These are phyloP conservation scores for Cucurbitaria berberidis DNA, from an alignment of 2,329 filamentous ascomycete genomes.

Conservation along the genomic window DNA sequence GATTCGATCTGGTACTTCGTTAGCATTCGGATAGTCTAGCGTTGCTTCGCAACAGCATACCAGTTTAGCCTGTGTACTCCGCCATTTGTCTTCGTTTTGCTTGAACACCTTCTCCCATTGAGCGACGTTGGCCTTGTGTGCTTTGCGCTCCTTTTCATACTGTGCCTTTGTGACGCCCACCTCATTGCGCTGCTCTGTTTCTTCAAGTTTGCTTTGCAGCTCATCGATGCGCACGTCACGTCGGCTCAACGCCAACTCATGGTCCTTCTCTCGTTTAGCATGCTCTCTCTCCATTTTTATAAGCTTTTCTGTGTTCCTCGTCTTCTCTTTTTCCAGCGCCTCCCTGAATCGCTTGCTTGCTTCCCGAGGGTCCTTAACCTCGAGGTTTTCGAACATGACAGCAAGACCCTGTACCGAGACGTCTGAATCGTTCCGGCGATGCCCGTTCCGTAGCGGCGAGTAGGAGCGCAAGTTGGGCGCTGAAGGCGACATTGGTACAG, in stretches of 20 bases:
- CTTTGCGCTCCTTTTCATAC: slow-evolving; percentile 39
- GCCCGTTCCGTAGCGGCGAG: slow-evolving; percentile 32
- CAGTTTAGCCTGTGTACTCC: slow-evolving; percentile 29
- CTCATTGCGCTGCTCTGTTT: slow-evolving; percentile 28
- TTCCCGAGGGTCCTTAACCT: slow-evolving; percentile 58
- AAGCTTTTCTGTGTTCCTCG: slow-evolving; percentile 44
- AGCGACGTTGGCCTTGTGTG: slow-evolving; percentile 39
- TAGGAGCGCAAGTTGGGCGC: slow-evolving; percentile 6
- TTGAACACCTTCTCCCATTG: slow-evolving; percentile 43
- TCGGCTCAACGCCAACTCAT: slow-evolving; percentile 23
- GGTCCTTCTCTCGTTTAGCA: slow-evolving; percentile 58
- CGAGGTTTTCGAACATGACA: slow-evolving; percentile 74
- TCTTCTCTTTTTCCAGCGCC: slow-evolving; percentile 52
- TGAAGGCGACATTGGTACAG: slow-evolving; percentile 8
- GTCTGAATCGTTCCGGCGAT: slow-evolving; percentile 47
- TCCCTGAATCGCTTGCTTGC: slow-evolving; percentile 52
- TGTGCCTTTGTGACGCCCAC: slow-evolving; percentile 32
- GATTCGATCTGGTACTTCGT: slow-evolving; percentile 26
- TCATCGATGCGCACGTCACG: slow-evolving; percentile 26
- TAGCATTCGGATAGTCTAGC: background rate
- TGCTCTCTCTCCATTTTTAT: slow-evolving; percentile 65
- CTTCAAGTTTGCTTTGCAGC: slow-evolving; percentile 33
- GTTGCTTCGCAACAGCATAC: slow-evolving; percentile 22
- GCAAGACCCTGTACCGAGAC: slow-evolving; percentile 58
- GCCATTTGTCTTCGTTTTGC: slow-evolving; percentile 39